A percentile compares a stretch with the other conserved stretches of the same genome.
These are phyloP conservation scores for Coemansia sp. DNA, from an alignment of 192 early-diverging fungal genomes.

Conservation along the genomic window DNA sequence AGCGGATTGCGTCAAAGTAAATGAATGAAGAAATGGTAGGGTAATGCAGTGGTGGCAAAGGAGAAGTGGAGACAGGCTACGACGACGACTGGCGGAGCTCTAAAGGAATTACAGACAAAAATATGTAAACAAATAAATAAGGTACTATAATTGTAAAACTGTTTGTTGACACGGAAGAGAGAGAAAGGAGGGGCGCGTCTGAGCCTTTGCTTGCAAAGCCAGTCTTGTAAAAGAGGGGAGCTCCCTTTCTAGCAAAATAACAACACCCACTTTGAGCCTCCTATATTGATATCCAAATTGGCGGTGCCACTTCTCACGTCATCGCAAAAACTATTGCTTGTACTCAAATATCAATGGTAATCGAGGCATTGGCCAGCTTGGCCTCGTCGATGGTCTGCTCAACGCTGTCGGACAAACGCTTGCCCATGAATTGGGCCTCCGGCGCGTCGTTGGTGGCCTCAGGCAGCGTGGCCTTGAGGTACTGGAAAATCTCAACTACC, in stretches of 20 bases:
- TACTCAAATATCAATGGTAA: conserved; percentile 49
- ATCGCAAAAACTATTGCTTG: not conserved
- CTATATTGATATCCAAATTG: not conserved
- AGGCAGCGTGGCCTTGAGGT: conserved; percentile 73
- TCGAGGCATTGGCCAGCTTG: conserved; percentile 65
- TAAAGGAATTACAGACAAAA: conserved; percentile 12
- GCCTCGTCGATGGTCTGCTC: conserved; percentile 76
- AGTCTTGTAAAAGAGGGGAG: not conserved
- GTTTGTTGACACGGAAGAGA: conserved; percentile 4
- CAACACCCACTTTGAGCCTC: not conserved
- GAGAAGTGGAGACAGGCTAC: not conserved
- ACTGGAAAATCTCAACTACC: conserved; percentile 83
- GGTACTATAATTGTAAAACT: conserved; percentile 6
- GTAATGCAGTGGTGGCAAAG: not conserved
- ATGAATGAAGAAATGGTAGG: not conserved
- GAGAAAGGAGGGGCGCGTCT: not conserved
- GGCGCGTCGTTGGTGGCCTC: conserved; percentile 63
- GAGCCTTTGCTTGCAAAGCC: not conserved
- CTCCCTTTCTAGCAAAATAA: not conserved
- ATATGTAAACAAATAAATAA: conserved; percentile 9
- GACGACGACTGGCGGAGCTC: conserved; percentile 4
- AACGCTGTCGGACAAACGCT: conserved; percentile 66
- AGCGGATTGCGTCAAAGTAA: conserved; percentile 2
- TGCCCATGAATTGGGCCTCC: conserved; percentile 71
- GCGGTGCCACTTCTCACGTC: not conserved